Percentiles rank a stretch among this genome's conserved stretches.
Conservation (phyloP, 129 eudicot species). For the Tanacetum coccineum region DNA sequence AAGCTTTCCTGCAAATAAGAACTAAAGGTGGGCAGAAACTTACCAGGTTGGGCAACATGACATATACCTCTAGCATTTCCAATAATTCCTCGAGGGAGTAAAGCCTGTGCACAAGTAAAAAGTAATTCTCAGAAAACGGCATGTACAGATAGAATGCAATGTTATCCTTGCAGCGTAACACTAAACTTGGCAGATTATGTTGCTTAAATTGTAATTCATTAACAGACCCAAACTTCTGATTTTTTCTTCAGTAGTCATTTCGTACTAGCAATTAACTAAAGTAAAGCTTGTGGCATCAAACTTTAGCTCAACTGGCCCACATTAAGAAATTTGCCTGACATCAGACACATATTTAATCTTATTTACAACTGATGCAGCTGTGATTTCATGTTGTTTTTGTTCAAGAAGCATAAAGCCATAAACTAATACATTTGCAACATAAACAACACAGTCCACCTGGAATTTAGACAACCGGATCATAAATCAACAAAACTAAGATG, state of each 20-base stretch:
- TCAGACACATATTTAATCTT: too few species aligned
- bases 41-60: slow-evolving; percentile 45
- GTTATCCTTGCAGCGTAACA: not conserved
- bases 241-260: too few species aligned
- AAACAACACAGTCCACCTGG: not conserved
- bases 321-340: too few species aligned
- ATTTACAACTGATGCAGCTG: too few species aligned
- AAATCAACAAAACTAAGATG: not conserved
- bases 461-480: not conserved
- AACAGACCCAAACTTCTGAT: too few species aligned
- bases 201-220: too few species aligned
- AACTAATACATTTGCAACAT: too few species aligned
- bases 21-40: slow-evolving; percentile 5
- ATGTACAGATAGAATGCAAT: slow-evolving; percentile 4
- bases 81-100: slow-evolving; percentile 26
- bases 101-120: slow-evolving; percentile 29
- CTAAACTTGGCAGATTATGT: not conserved
- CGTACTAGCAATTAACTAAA: too few species aligned
- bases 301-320: too few species aligned
- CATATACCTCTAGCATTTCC: slow-evolving; percentile 32
- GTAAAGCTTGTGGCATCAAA: too few species aligned
- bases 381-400: too few species aligned
- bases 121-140: not conserved
- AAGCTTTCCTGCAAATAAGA: not conserved
- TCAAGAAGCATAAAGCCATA: too few species aligned